Evolutionary conservation across 441 rosid species (phyloP).

Genomic region (Aquilaria agallochum): DNA sequence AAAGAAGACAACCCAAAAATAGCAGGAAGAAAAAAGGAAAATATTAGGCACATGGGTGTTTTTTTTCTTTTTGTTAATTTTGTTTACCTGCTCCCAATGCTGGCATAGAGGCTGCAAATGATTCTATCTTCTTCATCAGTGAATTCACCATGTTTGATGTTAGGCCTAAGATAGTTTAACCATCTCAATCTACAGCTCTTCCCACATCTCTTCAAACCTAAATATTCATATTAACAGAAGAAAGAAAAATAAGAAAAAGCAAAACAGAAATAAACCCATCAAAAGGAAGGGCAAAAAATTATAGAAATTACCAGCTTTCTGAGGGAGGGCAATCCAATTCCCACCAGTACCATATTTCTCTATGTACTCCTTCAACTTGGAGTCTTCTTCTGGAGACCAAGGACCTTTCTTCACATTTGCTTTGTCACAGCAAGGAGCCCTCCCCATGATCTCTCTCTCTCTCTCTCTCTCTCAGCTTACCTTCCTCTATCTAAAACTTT

Average conservation of each 20-base stretch:
- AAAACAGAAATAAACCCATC: not conserved
- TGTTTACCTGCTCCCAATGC: conserved; percentile 52
- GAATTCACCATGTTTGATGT: conserved; percentile 55
- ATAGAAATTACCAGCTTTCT: conserved; percentile 2
- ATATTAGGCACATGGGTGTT: no score
- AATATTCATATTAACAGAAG: not conserved
- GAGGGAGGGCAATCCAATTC: conserved; percentile 7
- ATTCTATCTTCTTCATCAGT: conserved; percentile 55
- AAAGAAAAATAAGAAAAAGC: not conserved
- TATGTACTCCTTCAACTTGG: not conserved
- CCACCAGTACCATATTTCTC: conserved; percentile 2
- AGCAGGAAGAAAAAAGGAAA: no score
- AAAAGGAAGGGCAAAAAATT: not conserved
- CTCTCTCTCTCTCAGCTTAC: not conserved
- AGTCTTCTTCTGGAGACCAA: conserved; percentile 3
- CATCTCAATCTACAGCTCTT: conserved; percentile 64
- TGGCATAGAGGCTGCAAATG: conserved; percentile 43
- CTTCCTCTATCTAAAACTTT: not conserved
- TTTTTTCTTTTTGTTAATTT: not conserved
- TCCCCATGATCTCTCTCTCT: conserved; percentile 12
- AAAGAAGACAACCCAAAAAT: no score
- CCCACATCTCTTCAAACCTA: conserved; percentile 59
- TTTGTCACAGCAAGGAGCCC: conserved; percentile 8
- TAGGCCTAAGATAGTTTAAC: conserved; percentile 61
- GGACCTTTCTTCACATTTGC: conserved; percentile 2